Conservation (phyloP, 345 rosid genomes). For the Populus simonii region DNA sequence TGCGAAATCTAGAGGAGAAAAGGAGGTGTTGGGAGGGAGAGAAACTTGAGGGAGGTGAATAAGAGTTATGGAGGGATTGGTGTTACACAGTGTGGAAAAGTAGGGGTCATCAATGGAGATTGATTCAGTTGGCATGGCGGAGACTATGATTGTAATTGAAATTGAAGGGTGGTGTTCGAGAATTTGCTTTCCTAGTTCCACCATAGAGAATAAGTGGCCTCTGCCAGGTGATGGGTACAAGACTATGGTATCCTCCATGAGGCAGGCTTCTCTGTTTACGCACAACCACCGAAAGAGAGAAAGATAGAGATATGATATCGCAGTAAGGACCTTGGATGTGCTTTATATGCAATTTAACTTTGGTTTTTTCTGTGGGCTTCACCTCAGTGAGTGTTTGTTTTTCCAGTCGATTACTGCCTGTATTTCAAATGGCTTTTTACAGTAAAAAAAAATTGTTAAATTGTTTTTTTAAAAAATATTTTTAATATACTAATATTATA, state of each 20-base stretch:
- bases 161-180: background rate
- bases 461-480: too few relatives aligned
- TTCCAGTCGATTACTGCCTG: too few relatives aligned
- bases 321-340: too few relatives aligned
- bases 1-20: slow-evolving; percentile 32
- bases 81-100: slow-evolving; percentile 29
- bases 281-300: background rate
- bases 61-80: slow-evolving; percentile 46
- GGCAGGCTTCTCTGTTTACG: background rate
- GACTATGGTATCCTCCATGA: slow-evolving; percentile 8
- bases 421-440: too few relatives aligned
- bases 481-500: too few relatives aligned
- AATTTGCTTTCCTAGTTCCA: slow-evolving; percentile 31
- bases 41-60: slow-evolving; percentile 39
- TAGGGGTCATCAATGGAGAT: background rate
- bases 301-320: too few relatives aligned
- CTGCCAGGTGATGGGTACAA: slow-evolving; percentile 23
- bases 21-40: slow-evolving; percentile 23
- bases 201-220: slow-evolving; percentile 35
- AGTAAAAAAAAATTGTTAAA: too few relatives aligned
- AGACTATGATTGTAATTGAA: background rate
- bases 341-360: too few relatives aligned
- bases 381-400: too few relatives aligned
- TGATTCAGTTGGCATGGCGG: background rate
- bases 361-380: too few relatives aligned